phyloP scores from a whole-genome alignment of 176 grass and related monocot genomes.

The Phragmites australis region DNA sequence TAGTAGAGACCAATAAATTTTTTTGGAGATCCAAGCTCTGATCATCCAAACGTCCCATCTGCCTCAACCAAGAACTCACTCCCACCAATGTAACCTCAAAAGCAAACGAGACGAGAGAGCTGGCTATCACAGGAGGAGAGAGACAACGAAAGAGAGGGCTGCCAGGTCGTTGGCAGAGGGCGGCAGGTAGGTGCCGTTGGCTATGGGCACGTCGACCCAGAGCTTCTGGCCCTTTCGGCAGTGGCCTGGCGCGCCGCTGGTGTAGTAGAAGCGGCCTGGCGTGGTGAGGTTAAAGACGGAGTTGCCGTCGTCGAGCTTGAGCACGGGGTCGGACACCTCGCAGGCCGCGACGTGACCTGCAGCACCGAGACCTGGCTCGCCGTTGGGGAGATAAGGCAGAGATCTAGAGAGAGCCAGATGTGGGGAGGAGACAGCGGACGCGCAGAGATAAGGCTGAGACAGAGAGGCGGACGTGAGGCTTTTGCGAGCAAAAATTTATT shows the following conservation, averaged over 20 bases:
- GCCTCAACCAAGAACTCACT: background rate
- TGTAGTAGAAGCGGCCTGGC: conserved; percentile 66
- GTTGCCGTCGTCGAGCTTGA: conserved; percentile 73
- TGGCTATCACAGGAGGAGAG: background rate
- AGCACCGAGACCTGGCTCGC: conserved; percentile 45
- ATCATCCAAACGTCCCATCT: conserved; percentile 3
- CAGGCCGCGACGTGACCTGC: conserved; percentile 64
- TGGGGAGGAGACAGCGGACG: no score
- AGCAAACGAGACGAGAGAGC: background rate
- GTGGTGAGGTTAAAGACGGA: conserved; percentile 78
- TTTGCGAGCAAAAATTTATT: no score
- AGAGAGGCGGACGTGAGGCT: no score
- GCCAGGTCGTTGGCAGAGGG: conserved; percentile 31
- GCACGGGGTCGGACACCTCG: conserved; percentile 44
- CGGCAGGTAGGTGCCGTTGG: conserved; percentile 61
- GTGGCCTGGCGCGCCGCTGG: conserved; percentile 51
- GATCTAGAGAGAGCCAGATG: no score
- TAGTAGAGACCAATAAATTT: background rate
- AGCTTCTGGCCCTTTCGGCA: conserved; percentile 86
- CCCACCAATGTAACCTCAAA: background rate
- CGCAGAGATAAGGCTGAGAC: no score
- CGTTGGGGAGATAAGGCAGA: no score
- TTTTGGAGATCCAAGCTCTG: conserved; percentile 4
- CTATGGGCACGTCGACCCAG: conserved; percentile 60
- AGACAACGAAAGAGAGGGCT: conserved; percentile 14